Evolutionary conservation across 306 rosid species (phyloP).

Genomic region (Quercus parvula): DNA sequence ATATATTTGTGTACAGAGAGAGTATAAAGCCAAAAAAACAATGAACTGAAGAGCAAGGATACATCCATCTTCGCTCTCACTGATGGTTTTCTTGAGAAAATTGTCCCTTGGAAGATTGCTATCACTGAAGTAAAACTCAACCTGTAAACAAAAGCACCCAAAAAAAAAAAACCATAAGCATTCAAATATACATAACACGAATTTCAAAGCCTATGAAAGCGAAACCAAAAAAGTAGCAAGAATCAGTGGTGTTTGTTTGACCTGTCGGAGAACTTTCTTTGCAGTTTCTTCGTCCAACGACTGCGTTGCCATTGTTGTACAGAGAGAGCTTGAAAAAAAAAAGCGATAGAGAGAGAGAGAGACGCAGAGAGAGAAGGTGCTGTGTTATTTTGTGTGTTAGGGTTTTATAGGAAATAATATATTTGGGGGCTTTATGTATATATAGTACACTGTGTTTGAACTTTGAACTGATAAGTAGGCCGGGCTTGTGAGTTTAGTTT

Average conservation of each 20-base stretch:
- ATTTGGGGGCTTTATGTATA: neutral
- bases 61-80: conserved; percentile 75
- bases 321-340: neutral
- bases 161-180: neutral
- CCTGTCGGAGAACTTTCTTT: conserved; percentile 85
- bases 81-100: conserved; percentile 55
- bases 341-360: neutral
- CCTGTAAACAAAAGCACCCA: conserved; percentile 32
- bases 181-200: neutral
- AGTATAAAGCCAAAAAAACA: neutral
- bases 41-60: conserved; percentile 44
- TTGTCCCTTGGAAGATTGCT: conserved; percentile 82
- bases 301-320: conserved; percentile 49
- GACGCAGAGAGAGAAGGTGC: too few species aligned
- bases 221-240: neutral
- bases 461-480: too few species aligned
- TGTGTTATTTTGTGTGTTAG: conserved; percentile 16
- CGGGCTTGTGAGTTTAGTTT: too few species aligned
- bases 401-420: conserved; percentile 29
- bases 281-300: conserved; percentile 64
- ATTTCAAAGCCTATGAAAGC: neutral
- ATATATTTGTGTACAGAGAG: neutral
- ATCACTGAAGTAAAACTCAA: conserved; percentile 90
- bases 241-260: neutral
- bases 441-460: too few species aligned